Conservation (phyloP, 768 basidiomycete genomes). For the Terana coerulea region DNA sequence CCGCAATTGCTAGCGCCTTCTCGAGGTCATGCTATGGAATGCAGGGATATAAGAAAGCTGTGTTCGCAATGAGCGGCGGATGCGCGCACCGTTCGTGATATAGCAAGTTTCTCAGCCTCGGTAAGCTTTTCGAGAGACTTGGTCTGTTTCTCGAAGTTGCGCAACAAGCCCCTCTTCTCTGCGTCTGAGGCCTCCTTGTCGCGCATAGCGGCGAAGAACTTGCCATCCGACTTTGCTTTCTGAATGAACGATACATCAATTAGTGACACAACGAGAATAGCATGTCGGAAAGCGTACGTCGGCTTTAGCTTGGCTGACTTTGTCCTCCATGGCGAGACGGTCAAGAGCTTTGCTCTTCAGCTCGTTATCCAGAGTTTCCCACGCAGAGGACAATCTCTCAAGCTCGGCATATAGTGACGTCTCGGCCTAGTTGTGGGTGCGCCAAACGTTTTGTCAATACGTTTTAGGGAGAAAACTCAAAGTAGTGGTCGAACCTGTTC, state of each 20-base stretch:
- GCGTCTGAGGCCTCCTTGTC: constrained; percentile 79
- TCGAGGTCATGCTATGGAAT: neutral
- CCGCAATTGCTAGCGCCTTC: neutral
- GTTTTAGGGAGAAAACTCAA: neutral
- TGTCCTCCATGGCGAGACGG: constrained; percentile 70
- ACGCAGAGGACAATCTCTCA: constrained; percentile 80
- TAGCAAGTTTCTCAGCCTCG: constrained; percentile 60
- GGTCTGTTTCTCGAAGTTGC: constrained; percentile 55
- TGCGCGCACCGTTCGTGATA: constrained; percentile 55
- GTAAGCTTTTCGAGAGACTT: constrained; percentile 62
- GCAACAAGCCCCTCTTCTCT: constrained; percentile 63
- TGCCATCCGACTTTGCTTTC: constrained; percentile 97
- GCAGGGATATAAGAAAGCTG: too few relatives aligned
- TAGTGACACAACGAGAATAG: neutral
- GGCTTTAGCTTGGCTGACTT: constrained; percentile 53
- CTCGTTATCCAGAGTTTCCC: constrained; percentile 80
- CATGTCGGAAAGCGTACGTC: constrained; percentile 52
- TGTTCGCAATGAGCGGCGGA: neutral
- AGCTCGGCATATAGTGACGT: constrained; percentile 78
- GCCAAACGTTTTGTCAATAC: neutral
- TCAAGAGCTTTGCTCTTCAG: constrained; percentile 84
- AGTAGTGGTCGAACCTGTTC: constrained; percentile 45
- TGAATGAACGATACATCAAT: constrained; percentile 27
- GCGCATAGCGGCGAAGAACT: constrained; percentile 87
- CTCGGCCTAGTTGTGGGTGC: constrained; percentile 47